Conservation (phyloP, 768 basidiomycete species). For the Tricholomella constricta region DNA sequence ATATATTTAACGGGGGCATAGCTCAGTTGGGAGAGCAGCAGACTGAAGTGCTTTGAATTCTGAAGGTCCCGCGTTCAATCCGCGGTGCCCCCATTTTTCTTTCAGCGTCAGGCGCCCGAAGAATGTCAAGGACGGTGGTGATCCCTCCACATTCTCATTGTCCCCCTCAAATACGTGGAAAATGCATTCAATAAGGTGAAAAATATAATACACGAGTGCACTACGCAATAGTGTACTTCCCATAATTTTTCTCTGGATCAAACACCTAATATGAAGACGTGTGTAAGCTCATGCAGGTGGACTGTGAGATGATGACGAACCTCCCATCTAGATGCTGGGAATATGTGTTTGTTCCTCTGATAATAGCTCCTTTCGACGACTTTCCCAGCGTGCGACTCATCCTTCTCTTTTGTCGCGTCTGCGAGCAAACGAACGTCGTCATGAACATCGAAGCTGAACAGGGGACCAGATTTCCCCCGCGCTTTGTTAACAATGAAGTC, state of each 20-base stretch:
- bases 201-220: neutral
- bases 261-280: conserved; percentile 65
- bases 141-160: neutral
- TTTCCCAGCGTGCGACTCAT: conserved; percentile 98
- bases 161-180: neutral
- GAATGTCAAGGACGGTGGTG: too few relatives aligned
- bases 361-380: conserved; percentile 97
- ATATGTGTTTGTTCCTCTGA: conserved; percentile 95
- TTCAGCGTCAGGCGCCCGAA: neutral
- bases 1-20: conserved; percentile 48
- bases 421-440: conserved; percentile 94
- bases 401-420: conserved; percentile 96
- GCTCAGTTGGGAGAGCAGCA: conserved; percentile 79
- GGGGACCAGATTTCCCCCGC: conserved; percentile 94
- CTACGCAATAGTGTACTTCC: conserved; percentile 80
- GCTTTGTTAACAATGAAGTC: conserved; percentile 99
- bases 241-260: conserved; percentile 92
- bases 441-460: conserved; percentile 99
- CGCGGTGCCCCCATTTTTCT: conserved; percentile 65
- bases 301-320: conserved; percentile 40
- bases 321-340: conserved; percentile 97
- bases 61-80: conserved; percentile 82
- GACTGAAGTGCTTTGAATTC: conserved; percentile 60
- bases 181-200: neutral
- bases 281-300: conserved; percentile 2